Percentiles rank a stretch among this genome's conserved stretches.
Evolutionary conservation across 2,329 filamentous ascomycete genomes (phyloP).

Genomic region (Lecanicillium sp.): DNA sequence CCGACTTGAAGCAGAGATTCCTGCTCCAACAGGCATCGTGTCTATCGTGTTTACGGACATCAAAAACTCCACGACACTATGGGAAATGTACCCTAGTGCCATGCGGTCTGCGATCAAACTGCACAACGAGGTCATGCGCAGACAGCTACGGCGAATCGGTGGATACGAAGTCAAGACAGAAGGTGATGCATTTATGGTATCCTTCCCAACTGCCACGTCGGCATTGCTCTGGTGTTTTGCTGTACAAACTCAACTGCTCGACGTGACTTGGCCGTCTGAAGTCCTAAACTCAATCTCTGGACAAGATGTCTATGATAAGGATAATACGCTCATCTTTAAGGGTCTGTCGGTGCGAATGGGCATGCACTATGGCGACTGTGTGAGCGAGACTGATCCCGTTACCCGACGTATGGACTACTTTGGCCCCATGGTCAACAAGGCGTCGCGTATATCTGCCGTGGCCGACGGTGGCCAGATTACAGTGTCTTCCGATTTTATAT

Average conservation of each 20-base stretch:
- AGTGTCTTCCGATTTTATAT: conserved; percentile 94
- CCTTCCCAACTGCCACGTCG: conserved; percentile 91
- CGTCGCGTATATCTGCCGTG: conserved; percentile 85
- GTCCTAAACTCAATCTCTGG: conserved; percentile 82
- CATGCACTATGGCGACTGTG: conserved; percentile 88
- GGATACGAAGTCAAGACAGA: conserved; percentile 99
- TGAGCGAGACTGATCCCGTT: conserved; percentile 92
- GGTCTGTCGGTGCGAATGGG: conserved; percentile 96
- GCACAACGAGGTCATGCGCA: conserved; percentile 94
- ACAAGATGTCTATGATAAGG: conserved; percentile 72
- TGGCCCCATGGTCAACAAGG: conserved; percentile 97
- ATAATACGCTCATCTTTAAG: conserved; percentile 84
- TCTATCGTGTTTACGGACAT: conserved; percentile 98
- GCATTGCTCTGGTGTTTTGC: conserved; percentile 95
- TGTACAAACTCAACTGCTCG: conserved; percentile 78
- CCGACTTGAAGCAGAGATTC: conserved; percentile 81
- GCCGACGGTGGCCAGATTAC: conserved; percentile 96
- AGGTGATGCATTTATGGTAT: conserved; percentile 99
- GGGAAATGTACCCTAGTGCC: conserved; percentile 89
- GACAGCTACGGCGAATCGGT: conserved; percentile 85
- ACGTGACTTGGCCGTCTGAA: conserved; percentile 88
- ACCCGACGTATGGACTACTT: conserved; percentile 99
- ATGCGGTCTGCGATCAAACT: conserved; percentile 97
- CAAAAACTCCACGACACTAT: conserved; percentile 92
- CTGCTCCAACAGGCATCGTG: conserved; percentile 82